Base-by-base conservation (phyloP, 164 flowering plant species). In the Tetrastigma voinierianum region DNA sequence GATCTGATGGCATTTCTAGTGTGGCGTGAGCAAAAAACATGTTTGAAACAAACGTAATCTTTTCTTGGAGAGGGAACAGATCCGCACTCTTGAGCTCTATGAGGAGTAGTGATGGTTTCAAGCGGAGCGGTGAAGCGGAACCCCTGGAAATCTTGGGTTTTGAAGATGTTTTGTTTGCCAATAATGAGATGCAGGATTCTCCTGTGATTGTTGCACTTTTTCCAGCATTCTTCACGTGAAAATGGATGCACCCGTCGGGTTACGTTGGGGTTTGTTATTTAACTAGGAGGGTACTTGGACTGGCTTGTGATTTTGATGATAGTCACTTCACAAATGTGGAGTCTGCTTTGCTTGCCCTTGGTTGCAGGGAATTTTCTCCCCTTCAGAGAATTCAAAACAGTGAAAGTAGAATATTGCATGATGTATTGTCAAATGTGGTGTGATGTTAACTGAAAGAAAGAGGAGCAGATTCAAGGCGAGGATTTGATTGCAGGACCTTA, bases 81-180 rank as follows among this genome's bases (percentile, higher is more conserved):
- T 72, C 97, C 97, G 86, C 65, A 85, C 91, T 52, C 58, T 96
- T 53, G 97, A 96, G 77, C 75, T 93, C 59, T 96, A 93, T 76
- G 99, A 93, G 73, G 99, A n/a, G 98, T n/a, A 93, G 93, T 81
- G 97, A 96, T n/a, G n/a, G n/a, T n/a, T 48, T 90, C 98, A 15
- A 89, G 86, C 67, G 99, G 99, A 89, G 86, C 88, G 64, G 81
- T 87, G 54, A 90, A 82, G 80, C 73, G 99, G 95, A 62, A 83
- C 91, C 19, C 99, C 99, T 48, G 99, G 99, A 43, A 96, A 96
- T 75, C 77, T 96, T 19, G 90, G 97, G 90, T 76, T 96, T 93
- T 77, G 98, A 96, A 77, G 99, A 96, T 72, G 75, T 88, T 73
- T 72, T 96, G 61, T 96, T 96, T 88, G 90, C 97, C 65, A 93